Evolutionary conservation across 2,329 filamentous ascomycete species (phyloP).

Genomic region (Chaetomium olivaceum): DNA sequence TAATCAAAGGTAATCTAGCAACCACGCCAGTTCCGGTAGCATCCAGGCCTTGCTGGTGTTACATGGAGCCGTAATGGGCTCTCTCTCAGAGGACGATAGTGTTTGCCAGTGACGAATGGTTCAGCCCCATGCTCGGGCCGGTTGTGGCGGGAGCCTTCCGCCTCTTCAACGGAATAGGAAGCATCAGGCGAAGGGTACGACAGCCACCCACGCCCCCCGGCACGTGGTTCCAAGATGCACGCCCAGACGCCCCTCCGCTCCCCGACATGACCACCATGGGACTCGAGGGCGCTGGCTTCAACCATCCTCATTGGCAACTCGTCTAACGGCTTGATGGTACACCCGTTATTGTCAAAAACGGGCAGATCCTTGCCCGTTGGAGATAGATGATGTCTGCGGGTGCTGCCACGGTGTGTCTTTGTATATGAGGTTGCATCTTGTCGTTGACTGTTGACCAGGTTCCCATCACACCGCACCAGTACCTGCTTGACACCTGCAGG

Average conservation of each 20-base stretch:
- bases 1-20: constrained; percentile 31
- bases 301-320: constrained; percentile 20
- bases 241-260: constrained; percentile 24
- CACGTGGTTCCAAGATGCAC: constrained; percentile 30
- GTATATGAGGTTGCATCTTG: constrained; percentile 27
- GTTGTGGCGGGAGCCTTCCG: constrained; percentile 19
- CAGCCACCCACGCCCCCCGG: constrained; percentile 19
- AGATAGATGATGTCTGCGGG: constrained; percentile 30
- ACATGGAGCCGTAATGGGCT: background rate
- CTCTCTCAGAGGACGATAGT: background rate
- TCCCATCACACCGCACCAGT: constrained; percentile 23
- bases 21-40: constrained; percentile 30
- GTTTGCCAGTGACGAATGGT: background rate
- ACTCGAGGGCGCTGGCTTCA: constrained; percentile 18
- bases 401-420: constrained; percentile 23
- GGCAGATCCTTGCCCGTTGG: constrained; percentile 25
- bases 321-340: constrained; percentile 24
- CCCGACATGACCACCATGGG: constrained; percentile 28
- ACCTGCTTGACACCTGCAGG: constrained; percentile 33
- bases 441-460: constrained; percentile 30
- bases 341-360: constrained; percentile 9
- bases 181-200: constrained; percentile 18
- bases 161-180: background rate
- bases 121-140: constrained; percentile 12
- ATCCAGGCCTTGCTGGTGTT: constrained; percentile 17